Percentiles rank a stretch among this genome's conserved stretches.
These are phyloP conservation scores for Elongisporangium anandrum DNA, from an alignment of 352 stramenopile genomes.

Conservation along the genomic window DNA sequence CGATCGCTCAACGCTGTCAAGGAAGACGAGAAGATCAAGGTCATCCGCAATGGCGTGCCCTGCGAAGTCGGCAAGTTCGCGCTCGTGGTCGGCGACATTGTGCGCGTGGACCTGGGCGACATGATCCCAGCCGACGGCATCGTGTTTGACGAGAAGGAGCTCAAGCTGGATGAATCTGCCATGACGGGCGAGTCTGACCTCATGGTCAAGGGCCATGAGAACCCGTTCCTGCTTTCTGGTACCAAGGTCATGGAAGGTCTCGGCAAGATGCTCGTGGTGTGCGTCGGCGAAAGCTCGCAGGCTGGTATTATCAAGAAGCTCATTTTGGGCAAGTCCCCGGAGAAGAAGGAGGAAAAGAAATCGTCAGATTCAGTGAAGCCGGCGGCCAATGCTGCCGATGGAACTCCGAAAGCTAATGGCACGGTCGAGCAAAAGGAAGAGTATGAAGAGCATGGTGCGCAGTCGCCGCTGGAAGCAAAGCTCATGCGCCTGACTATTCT, in stretches of 20 bases:
- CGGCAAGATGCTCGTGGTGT: conserved; percentile 91
- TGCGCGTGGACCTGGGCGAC: conserved; percentile 81
- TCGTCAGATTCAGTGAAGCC: background rate
- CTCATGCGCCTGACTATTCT: conserved; percentile 80
- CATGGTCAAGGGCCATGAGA: conserved; percentile 75
- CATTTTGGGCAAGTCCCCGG: conserved; percentile 72
- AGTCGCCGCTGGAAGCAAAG: conserved; percentile 83
- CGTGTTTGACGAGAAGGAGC: conserved; percentile 83
- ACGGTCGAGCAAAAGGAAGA: conserved; percentile 67
- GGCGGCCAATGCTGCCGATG: no score
- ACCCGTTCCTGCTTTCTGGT: conserved; percentile 92
- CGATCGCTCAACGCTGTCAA: conserved; percentile 79
- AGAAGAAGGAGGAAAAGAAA: conserved; percentile 21
- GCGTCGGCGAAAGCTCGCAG: conserved; percentile 91
- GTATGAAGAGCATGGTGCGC: conserved; percentile 49
- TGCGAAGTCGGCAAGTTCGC: conserved; percentile 68
- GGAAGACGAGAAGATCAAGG: conserved; percentile 83
- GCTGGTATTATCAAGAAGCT: conserved; percentile 92
- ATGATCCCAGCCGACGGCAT: conserved; percentile 89
- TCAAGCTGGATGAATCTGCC: conserved; percentile 89
- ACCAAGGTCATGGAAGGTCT: conserved; percentile 93
- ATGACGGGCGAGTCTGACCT: conserved; percentile 92
- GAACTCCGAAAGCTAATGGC: conserved; percentile 56
- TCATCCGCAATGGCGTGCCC: conserved; percentile 63
- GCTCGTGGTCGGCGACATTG: conserved; percentile 87